Base-by-base conservation (phyloP, 139 green algal species). In the Dunaliella sp. region DNA sequence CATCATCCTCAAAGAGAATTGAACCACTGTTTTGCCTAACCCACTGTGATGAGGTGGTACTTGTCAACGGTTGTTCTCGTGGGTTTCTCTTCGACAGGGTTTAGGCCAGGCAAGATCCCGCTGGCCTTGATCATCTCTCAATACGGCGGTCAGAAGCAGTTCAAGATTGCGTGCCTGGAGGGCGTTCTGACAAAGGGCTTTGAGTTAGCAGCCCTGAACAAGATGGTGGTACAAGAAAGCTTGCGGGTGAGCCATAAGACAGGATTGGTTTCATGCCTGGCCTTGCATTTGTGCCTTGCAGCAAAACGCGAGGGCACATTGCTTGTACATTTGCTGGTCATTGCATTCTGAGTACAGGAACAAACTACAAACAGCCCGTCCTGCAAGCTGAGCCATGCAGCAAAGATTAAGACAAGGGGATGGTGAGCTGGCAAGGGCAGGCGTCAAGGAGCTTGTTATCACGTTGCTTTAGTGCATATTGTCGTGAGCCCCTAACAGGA, bases 91-190 rank as follows among this genome's bases (percentile, higher is more conserved):
- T n/a, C n/a, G n/a, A n/a, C 95, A 86, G 89, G 89, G 24, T 92
- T 92, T 84, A 38, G 89, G 28, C 74, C 84, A 37, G 89, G 86
- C 81, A 90, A 89, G 81, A 84, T 93, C 38, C 90, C 90, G 0
- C 88, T 93, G 31, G 58, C 77, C 81, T 89, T 92, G 80, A 81
- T 93, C 83, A 84, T 93, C 36, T 80, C 77, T 3, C 76, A 91
- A 76, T 83, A 80, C 30, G 91, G 91, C 28, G 91, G 91, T 0
- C 91, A 90, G 86, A 31, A 25, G 24, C 83, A 83, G 38, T 92
- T 93, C 86, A 91, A 93, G 82, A 81, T 87, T 1, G 86, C 86
- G 33, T 88, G 90, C 65, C 80, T 93, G 33, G 91, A 93, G 88
- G 87, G 88, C 59, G 38, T 93, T 33, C 84, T 93, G 80, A 25